Evolutionary conservation across 345 rosid species (phyloP), one percentile per base, ranked within the genome.

Genomic region (Anacardium occidentale): DNA sequence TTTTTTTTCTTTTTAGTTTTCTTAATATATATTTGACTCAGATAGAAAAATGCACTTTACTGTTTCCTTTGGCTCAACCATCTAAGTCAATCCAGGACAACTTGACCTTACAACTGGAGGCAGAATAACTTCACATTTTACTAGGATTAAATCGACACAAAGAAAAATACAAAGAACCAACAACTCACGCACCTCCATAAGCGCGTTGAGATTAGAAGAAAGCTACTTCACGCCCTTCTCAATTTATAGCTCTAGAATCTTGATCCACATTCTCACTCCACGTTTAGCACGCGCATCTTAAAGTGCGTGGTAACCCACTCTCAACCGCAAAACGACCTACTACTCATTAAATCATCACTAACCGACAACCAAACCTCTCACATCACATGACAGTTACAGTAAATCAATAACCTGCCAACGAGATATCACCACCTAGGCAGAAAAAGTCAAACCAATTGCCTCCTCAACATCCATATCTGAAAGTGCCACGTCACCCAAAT

Each of bases 381-480:
- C 32, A 29, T 66, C 80, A 80, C 88, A 60, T 69, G 80, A 66
- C 77, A 50, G 81, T 74, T 73, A 72, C 63, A 45, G 57, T 70
- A 12, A 29, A 25, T 44, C 18, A 17, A 13, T 48, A 56, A 59
- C 54, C 52, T 6, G 13, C 80, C 53, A 75, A 70, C 48, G 58
- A 53, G 6, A 14, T 26, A 44, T 13, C 14, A 57, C 78, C 84
- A 78, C 74, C 59, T 69, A 50, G 18, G 24, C 76, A 72, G 7
- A 45, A 59, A n/a, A 26, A 47, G 74, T 70, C 74, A 70, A 70
- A 70, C 32, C 2, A n/a, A 20, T 70, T 12, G 47, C 57, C 12
- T 2, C 57, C 57, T 10, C 54, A 20, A 34, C 64, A 57, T 69
- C 64, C 40, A 8, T 56, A 22, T 68, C 71, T 3, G 12, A 54